Conservation (phyloP, 352 stramenopile genomes). For the Phytophthora sojae region DNA sequence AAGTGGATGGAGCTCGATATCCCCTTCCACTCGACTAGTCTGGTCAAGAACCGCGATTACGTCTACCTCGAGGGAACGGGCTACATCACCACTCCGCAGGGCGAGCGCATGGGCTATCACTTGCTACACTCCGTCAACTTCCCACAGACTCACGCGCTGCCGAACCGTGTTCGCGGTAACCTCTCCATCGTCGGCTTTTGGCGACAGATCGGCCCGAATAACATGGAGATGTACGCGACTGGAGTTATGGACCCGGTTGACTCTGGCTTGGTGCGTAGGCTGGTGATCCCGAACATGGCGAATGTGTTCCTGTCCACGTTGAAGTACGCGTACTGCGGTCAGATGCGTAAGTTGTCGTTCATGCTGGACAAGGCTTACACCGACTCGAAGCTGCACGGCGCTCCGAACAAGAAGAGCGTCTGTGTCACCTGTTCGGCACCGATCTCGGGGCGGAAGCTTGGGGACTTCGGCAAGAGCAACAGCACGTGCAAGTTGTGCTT, state of each 20-base stretch:
- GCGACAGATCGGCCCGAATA: constrained; percentile 43
- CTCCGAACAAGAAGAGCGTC: constrained; percentile 34
- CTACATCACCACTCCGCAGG: constrained; percentile 21
- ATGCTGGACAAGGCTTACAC: constrained; percentile 32
- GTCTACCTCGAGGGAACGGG: constrained; percentile 46
- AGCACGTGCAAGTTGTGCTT: no score
- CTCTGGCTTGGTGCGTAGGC: constrained; percentile 33
- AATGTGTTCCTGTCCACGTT: constrained; percentile 28
- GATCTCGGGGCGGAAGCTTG: constrained; percentile 21
- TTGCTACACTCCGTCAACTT: constrained; percentile 35
- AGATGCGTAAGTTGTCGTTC: constrained; percentile 43
- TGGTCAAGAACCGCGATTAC: constrained; percentile 52
- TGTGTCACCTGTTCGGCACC: constrained; percentile 38
- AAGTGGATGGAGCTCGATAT: constrained; percentile 51
- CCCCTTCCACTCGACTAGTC: constrained; percentile 27
- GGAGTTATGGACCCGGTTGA: constrained; percentile 37
- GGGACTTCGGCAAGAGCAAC: constrained; percentile 22
- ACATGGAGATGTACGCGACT: constrained; percentile 51
- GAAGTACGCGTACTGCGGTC: constrained; percentile 33
- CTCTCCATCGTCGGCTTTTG: constrained; percentile 60
- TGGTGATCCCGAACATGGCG: constrained; percentile 31
- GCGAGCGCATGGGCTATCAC: constrained; percentile 40
- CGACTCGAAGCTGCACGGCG: constrained; percentile 28
- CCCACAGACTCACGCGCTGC: constrained; percentile 29
- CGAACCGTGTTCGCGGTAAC: constrained; percentile 50